Base-by-base conservation (phyloP, 2,329 filamentous ascomycete genomes). In the Cyanodermella asteris region DNA sequence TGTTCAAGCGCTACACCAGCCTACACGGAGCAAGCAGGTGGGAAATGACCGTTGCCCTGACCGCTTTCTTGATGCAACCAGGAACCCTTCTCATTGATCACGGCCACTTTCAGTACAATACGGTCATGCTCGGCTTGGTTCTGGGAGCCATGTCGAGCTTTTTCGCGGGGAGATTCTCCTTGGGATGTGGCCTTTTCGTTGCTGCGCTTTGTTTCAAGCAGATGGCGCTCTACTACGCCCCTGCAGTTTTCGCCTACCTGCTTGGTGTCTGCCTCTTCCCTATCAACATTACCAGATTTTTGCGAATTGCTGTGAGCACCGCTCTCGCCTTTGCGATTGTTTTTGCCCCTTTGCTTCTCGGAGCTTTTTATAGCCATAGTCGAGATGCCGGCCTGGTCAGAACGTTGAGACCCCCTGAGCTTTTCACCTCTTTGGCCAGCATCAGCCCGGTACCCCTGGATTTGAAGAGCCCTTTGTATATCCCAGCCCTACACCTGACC, bases 141-240 rank as follows among this genome's bases (percentile, higher is more conserved):
- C 56, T 90, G 16, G 80, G 80, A 1, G 78, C 73, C 38, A 69
- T 93, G 54, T 87, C 84, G 20, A 87, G 76, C 45, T 74, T 94
- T 51, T 49, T 91, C 25, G 80, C 81, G 3, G 77, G 77, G 4
- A 66, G 81, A 24, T 72, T 72, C 39, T 63, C 90, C 32, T 93
- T 84, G 81, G 68, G 77, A 14, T 81, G 78, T 33, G 65, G 91
- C 30, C 91, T 91, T 54, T 97, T 97, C 38, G 87, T 97, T 5
- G 68, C 66, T 10, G 77, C 84, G 3, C 57, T 97, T n/a, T 80
- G 80, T 5, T 97, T 94, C 59, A 97, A 97, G 56, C 87, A 97
- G 49, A 97, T 97, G 90, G 84, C 84, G 1, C 60, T 97, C 10
- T 97, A 94, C 53, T 97, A 93, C 48, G 81, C 90, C 3, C 82